These are phyloP conservation scores for Bryum argenteum DNA, from an alignment of 225 moss, liverwort and hornwort species.

Conservation along the genomic window DNA sequence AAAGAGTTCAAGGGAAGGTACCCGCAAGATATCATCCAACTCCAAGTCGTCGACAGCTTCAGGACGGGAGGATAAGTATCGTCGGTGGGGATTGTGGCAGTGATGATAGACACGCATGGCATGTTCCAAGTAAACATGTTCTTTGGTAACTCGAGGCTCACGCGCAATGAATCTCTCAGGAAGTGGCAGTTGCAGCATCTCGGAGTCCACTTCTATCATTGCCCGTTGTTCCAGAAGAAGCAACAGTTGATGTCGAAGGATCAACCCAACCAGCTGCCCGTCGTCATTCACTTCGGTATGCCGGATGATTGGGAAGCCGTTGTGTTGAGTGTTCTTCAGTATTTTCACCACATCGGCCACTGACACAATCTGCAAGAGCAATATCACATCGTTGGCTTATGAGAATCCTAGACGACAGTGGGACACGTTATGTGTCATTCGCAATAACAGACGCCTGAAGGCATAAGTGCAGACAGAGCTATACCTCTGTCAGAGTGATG, in stretches of 20 bases:
- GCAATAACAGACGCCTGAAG: no score
- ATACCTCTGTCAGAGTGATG: constrained; percentile 71
- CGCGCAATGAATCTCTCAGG: constrained; percentile 40
- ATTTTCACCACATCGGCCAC: constrained; percentile 55
- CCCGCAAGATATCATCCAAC: constrained; percentile 57
- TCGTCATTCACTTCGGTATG: constrained; percentile 46
- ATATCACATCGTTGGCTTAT: no score
- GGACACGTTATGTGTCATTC: background rate
- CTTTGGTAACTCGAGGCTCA: constrained; percentile 45
- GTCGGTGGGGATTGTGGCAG: constrained; percentile 69
- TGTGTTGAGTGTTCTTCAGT: constrained; percentile 63
- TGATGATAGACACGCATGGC: constrained; percentile 89
- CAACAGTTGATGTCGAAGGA: constrained; percentile 77
- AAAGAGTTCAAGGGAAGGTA: constrained; percentile 12
- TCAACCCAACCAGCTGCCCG: constrained; percentile 72
- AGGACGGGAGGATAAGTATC: constrained; percentile 67
- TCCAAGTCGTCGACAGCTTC: constrained; percentile 72
- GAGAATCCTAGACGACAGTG: background rate
- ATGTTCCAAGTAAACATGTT: constrained; percentile 62
- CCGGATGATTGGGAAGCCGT: constrained; percentile 79
- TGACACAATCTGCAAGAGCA: constrained; percentile 47
- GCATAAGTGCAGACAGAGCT: background rate
- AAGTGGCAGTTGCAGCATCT: constrained; percentile 36
- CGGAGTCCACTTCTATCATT: constrained; percentile 62
- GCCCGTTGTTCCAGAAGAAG: constrained; percentile 71